Percentiles rank a stretch among this genome's conserved stretches.
Conservation (phyloP, 768 basidiomycete species). For the Suillus decipiens region DNA sequence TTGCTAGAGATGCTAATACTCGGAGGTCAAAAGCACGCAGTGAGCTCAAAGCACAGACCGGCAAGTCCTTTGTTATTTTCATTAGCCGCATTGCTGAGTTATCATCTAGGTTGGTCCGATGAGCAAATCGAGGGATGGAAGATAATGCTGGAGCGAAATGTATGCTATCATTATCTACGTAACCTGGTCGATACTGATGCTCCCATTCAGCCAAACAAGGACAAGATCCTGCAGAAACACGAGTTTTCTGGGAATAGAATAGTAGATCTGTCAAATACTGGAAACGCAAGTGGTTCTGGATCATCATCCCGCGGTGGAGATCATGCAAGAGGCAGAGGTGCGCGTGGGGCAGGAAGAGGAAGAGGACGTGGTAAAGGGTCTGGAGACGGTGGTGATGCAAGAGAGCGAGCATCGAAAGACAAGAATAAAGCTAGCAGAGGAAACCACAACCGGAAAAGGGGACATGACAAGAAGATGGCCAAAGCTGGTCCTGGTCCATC, state of each 20-base stretch:
- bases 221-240: constrained; percentile 72
- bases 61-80: constrained; percentile 34
- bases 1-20: constrained; percentile 75
- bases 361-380: constrained; percentile 39
- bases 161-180: constrained; percentile 39
- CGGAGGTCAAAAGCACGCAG: constrained; percentile 65
- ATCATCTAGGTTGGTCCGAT: constrained; percentile 62
- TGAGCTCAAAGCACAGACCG: constrained; percentile 69
- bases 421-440: constrained; percentile 72
- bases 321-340: constrained; percentile 42
- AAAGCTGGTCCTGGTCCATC: constrained; percentile 48
- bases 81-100: constrained; percentile 1
- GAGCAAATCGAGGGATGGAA: constrained; percentile 93
- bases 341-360: constrained; percentile 40
- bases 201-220: constrained; percentile 62
- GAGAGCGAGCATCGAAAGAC: constrained; percentile 72
- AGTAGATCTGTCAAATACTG: constrained; percentile 12
- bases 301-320: constrained; percentile 35
- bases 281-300: constrained; percentile 9
- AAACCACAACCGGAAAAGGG: constrained; percentile 78
- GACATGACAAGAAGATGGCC: constrained; percentile 89
- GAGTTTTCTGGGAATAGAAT: constrained; percentile 69
- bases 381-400: constrained; percentile 42
- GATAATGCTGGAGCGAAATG: constrained; percentile 87
- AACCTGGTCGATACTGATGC: constrained; percentile 10